phyloP scores from a whole-genome alignment of 108 stramenopile species.

The Cyclotella sp. region DNA sequence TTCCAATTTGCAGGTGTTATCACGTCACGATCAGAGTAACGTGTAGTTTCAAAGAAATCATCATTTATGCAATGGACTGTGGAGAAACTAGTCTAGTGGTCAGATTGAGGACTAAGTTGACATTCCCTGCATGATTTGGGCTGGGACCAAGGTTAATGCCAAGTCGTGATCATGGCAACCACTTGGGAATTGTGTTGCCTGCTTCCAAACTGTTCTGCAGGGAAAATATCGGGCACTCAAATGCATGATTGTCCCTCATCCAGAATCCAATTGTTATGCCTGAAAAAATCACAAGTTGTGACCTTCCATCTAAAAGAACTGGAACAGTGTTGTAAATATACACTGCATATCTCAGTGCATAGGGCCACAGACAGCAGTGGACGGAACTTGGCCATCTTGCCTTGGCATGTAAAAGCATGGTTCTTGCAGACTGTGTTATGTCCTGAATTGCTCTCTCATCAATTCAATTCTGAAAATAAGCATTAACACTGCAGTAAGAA shows the following conservation, averaged over 20 bases:
- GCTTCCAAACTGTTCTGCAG: neutral
- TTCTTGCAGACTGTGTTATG: neutral
- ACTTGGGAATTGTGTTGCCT: neutral
- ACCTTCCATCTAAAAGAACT: neutral
- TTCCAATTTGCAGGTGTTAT: neutral
- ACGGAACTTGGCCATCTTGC: neutral
- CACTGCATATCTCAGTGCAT: neutral
- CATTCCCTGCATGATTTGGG: conserved; percentile 39
- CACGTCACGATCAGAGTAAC: neutral
- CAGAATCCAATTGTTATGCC: neutral
- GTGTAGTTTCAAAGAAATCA: conserved; percentile 35
- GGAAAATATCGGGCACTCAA: neutral
- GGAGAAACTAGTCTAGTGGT: conserved; percentile 47
- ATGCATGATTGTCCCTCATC: neutral
- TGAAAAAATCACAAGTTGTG: neutral
- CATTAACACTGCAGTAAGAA: neutral
- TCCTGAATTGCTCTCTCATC: neutral
- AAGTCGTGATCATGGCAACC: conserved; percentile 11
- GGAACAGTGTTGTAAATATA: neutral
- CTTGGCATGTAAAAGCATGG: neutral
- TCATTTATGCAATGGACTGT: conserved; percentile 15
- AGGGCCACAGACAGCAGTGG: neutral
- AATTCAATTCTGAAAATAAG: neutral
- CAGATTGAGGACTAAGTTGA: conserved; percentile 41
- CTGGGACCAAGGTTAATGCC: conserved; percentile 50